Evolutionary conservation across 2,329 filamentous ascomycete species (phyloP).

Genomic region (Tolypocladium ovalisporum): DNA sequence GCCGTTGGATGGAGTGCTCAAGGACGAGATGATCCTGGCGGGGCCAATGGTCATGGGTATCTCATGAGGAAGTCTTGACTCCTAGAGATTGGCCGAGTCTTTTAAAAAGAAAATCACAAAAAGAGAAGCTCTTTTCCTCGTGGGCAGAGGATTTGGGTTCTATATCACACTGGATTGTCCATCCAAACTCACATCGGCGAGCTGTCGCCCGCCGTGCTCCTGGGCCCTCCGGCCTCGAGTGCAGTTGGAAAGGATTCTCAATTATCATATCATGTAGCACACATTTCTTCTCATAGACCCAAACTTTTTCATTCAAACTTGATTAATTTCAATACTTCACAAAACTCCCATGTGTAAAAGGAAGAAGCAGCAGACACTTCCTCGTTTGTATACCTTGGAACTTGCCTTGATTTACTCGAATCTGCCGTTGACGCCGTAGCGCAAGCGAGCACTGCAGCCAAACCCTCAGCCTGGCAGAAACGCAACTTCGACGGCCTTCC

Average conservation of each 20-base stretch:
- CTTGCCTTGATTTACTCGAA: no score
- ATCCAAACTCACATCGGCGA: not conserved
- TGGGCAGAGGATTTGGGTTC: not conserved
- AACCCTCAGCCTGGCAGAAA: not conserved
- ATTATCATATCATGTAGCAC: not conserved
- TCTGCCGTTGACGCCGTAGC: no score
- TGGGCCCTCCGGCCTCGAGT: not conserved
- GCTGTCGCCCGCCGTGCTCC: not conserved
- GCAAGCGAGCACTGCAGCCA: not conserved
- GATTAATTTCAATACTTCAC: not conserved
- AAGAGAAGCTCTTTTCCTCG: not conserved
- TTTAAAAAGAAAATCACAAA: not conserved
- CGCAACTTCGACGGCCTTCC: not conserved
- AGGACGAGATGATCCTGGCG: slow-evolving; percentile 54
- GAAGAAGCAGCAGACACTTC: not conserved
- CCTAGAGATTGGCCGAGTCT: not conserved
- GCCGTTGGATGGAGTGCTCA: slow-evolving; percentile 39
- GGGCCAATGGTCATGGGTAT: slow-evolving; percentile 49
- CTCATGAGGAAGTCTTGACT: not conserved
- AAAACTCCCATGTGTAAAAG: not conserved
- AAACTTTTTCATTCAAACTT: not conserved
- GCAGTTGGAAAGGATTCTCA: not conserved
- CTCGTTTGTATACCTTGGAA: no score
- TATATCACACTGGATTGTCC: not conserved
- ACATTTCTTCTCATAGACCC: not conserved